These are phyloP conservation scores for Prosopis cineraria DNA, from an alignment of 306 rosid species.

Conservation along the genomic window DNA sequence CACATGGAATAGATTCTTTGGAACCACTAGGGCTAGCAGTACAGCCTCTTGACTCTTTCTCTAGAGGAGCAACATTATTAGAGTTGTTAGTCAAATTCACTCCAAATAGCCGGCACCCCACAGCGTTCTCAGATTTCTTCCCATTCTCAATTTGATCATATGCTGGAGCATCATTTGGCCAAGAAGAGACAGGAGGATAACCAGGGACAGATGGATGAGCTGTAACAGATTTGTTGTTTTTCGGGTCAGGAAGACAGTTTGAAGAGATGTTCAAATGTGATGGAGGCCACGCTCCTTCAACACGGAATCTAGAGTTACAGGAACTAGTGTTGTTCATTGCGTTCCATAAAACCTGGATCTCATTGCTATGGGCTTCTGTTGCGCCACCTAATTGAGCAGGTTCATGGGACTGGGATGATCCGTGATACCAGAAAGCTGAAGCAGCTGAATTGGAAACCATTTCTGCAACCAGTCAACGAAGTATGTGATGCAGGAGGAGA, in stretches of 20 bases:
- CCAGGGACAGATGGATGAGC: slow-evolving; percentile 30
- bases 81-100: slow-evolving; percentile 54
- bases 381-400: slow-evolving; percentile 40
- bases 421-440: slow-evolving; percentile 64
- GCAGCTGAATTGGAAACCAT: slow-evolving; percentile 51
- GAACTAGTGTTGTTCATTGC: slow-evolving; percentile 26
- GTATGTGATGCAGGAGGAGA: neutral
- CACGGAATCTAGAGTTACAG: slow-evolving; percentile 38
- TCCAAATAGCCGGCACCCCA: slow-evolving; percentile 73
- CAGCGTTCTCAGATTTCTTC: slow-evolving; percentile 42
- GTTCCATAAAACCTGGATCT: slow-evolving; percentile 52
- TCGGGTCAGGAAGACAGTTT: slow-evolving; percentile 46
- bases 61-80: slow-evolving; percentile 33
- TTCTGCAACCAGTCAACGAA: slow-evolving; percentile 32
- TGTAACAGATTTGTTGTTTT: slow-evolving; percentile 32
- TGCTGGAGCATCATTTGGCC: slow-evolving; percentile 35
- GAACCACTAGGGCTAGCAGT: slow-evolving; percentile 38
- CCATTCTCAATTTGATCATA: slow-evolving; percentile 42
- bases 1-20: slow-evolving; percentile 50
- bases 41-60: slow-evolving; percentile 39
- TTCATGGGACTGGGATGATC: slow-evolving; percentile 55
- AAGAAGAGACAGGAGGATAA: slow-evolving; percentile 39
- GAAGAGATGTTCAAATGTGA: slow-evolving; percentile 52
- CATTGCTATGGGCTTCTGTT: slow-evolving; percentile 57
- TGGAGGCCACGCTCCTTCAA: slow-evolving; percentile 59